Conservation (phyloP, 2,329 filamentous ascomycete species). For the Fusarium secorum region DNA sequence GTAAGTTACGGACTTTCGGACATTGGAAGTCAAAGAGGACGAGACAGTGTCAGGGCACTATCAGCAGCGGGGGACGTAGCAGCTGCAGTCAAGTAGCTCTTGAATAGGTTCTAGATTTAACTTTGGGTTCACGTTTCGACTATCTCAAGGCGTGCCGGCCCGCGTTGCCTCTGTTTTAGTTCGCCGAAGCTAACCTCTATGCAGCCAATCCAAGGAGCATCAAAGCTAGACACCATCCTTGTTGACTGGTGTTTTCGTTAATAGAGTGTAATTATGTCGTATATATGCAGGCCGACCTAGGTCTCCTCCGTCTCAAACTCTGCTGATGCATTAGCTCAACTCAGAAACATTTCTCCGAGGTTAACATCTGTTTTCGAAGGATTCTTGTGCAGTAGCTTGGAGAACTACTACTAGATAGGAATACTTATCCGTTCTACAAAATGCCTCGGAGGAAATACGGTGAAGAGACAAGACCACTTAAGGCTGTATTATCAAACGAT, state of each 20-base stretch:
- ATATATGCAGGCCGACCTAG: not conserved
- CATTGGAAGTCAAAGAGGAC: not conserved
- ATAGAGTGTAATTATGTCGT: too few relatives aligned
- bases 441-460: not conserved
- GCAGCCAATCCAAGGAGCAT: fast-evolving
- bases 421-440: not conserved
- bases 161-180: not conserved
- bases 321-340: not conserved
- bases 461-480: not conserved
- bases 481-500: not conserved
- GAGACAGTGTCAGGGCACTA: not conserved
- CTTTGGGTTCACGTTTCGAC: not conserved
- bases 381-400: not conserved
- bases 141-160: not conserved
- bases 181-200: not conserved
- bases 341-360: fast-evolving
- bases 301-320: fast-evolving
- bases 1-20: not conserved
- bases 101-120: not conserved
- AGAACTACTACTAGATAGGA: not conserved
- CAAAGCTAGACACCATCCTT: fast-evolving
- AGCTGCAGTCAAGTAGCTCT: not conserved
- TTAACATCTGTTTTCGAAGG: not conserved
- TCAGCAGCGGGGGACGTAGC: not conserved
- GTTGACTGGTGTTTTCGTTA: not conserved